Percentiles rank a stretch among this genome's conserved stretches.
These are phyloP conservation scores for Metschnikowia lachancei DNA, from an alignment of 805 yeast genomes.

Conservation along the genomic window DNA sequence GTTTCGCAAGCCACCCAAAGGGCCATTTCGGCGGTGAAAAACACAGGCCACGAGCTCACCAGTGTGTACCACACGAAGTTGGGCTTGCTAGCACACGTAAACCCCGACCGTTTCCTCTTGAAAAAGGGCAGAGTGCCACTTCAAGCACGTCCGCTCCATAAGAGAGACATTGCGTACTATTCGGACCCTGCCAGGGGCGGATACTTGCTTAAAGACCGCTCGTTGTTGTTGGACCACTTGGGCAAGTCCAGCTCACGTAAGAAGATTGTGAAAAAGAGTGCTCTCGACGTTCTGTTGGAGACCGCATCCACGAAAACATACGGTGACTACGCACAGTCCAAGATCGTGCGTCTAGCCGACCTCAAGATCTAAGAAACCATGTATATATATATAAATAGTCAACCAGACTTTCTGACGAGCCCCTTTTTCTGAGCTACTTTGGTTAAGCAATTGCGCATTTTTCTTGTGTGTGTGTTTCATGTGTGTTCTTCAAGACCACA, in stretches of 20 bases:
- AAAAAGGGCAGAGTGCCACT: conserved; percentile 80
- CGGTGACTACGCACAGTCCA: conserved; percentile 16
- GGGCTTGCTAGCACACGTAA: conserved; percentile 69
- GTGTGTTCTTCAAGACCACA: too few relatives aligned
- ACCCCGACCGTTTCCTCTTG: conserved; percentile 66
- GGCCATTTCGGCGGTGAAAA: conserved; percentile 73
- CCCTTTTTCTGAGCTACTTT: too few relatives aligned
- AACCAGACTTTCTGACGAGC: background rate
- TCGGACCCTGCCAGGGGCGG: conserved; percentile 72
- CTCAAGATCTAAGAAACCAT: conserved; percentile 5
- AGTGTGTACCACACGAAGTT: conserved; percentile 65
- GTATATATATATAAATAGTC: conserved; percentile 4
- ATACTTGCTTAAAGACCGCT: conserved; percentile 50
- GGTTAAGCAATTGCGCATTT: too few relatives aligned
- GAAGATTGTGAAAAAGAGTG: conserved; percentile 28
- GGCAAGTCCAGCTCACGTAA: conserved; percentile 17
- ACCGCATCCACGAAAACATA: conserved; percentile 25
- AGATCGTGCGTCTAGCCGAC: conserved; percentile 13
- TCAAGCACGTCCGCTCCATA: conserved; percentile 79
- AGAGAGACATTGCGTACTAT: conserved; percentile 78
- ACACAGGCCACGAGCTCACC: conserved; percentile 68
- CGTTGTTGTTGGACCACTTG: conserved; percentile 40
- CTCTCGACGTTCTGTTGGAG: conserved; percentile 38
- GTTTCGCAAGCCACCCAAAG: conserved; percentile 75
- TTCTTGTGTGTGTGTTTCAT: too few relatives aligned